A percentile compares a stretch with the other conserved stretches of the same genome.
Conservation (phyloP, 345 rosid genomes). For the Citrus inodora region DNA sequence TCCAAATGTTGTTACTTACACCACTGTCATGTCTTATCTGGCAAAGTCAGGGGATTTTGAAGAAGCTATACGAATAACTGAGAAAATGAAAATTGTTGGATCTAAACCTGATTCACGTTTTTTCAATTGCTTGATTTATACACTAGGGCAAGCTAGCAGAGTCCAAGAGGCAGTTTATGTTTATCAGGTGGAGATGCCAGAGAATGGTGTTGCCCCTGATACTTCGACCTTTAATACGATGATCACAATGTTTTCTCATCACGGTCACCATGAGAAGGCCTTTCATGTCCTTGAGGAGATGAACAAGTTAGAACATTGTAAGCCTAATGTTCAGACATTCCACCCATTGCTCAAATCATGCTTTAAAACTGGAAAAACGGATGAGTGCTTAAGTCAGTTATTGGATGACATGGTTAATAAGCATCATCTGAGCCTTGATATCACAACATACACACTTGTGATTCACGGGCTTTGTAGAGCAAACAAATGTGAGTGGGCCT, state of each 20-base stretch:
- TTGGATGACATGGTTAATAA: slow-evolving; percentile 69
- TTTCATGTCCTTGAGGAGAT: slow-evolving; percentile 48
- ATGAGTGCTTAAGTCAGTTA: slow-evolving; percentile 44
- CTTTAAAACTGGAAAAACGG: slow-evolving; percentile 59
- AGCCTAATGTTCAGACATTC: slow-evolving; percentile 72
- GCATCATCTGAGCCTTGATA: slow-evolving; percentile 77
- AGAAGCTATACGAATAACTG: slow-evolving; percentile 49
- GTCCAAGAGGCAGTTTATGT: slow-evolving; percentile 50
- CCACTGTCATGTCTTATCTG: slow-evolving; percentile 60
- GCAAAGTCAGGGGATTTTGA: slow-evolving; percentile 50
- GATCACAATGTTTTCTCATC: slow-evolving; percentile 76
- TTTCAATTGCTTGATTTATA: slow-evolving; percentile 73
- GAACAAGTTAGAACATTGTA: slow-evolving; percentile 41
- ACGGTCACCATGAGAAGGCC: slow-evolving; percentile 42
- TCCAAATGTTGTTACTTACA: slow-evolving; percentile 68
- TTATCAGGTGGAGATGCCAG: slow-evolving; percentile 59
- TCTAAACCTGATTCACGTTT: slow-evolving; percentile 54
- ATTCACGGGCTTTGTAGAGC: slow-evolving; percentile 80
- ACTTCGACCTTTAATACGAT: slow-evolving; percentile 73
- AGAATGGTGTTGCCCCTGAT: slow-evolving; percentile 33
- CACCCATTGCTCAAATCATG: slow-evolving; percentile 65
- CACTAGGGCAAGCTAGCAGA: slow-evolving; percentile 55
- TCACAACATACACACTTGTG: slow-evolving; percentile 61
- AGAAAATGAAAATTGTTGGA: slow-evolving; percentile 48
- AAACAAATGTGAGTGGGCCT: slow-evolving; percentile 64